These are phyloP conservation scores for Quercus glauca DNA, from an alignment of 306 rosid species.

Conservation along the genomic window DNA sequence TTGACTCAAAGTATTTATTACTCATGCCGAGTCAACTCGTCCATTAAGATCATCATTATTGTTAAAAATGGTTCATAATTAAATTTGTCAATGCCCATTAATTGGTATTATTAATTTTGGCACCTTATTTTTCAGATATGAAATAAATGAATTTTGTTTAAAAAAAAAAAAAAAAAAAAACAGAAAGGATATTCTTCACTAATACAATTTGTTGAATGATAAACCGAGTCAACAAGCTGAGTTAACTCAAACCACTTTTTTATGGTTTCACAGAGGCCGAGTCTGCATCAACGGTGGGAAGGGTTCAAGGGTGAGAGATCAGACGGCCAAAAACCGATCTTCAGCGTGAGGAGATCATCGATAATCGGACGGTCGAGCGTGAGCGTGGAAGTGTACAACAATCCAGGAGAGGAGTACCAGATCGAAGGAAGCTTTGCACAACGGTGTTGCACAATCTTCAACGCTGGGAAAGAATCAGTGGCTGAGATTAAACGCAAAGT, in stretches of 20 bases:
- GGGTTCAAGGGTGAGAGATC: conserved; percentile 76
- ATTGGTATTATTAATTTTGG: not conserved
- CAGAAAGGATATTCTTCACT: not conserved
- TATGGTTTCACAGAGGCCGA: conserved; percentile 64
- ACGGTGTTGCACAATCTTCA: conserved; percentile 57
- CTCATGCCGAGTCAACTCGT: not conserved
- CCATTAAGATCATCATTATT: not conserved
- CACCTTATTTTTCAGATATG: no score
- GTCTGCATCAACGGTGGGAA: conserved; percentile 95
- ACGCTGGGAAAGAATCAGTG: conserved; percentile 40
- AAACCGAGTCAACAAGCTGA: conserved; percentile 2
- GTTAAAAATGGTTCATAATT: not conserved
- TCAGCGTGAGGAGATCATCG: conserved; percentile 78
- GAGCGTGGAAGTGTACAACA: conserved; percentile 60
- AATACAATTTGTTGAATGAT: not conserved
- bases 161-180: no score
- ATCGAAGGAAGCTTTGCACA: conserved; percentile 77
- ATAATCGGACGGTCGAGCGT: conserved; percentile 77
- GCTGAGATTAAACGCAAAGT: conserved; percentile 92
- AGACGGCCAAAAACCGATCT: conserved; percentile 72
- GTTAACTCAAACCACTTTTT: not conserved
- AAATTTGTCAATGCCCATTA: not conserved
- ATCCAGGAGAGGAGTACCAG: conserved; percentile 51
- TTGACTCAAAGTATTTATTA: not conserved
- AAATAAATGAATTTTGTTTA: not conserved